Conservation (phyloP, 164 flowering plant genomes). For the Euptelea pleiosperma region DNA sequence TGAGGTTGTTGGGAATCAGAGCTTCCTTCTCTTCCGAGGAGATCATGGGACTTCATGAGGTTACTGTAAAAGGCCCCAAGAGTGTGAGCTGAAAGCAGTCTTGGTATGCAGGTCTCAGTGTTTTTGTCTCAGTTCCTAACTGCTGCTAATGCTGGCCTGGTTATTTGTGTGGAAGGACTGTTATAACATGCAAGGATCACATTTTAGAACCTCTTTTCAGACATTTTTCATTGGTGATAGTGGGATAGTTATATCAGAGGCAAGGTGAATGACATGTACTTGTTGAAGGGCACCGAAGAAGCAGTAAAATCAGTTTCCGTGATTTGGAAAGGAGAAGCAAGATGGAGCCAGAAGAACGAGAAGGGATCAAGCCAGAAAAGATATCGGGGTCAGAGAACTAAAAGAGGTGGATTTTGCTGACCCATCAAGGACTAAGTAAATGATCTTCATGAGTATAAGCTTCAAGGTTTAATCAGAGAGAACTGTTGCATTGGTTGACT, state of each 20-base stretch:
- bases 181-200: slow-evolving; percentile 17
- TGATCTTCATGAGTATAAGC: too few species aligned
- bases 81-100: slow-evolving; percentile 26
- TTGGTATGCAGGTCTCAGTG: slow-evolving; percentile 28
- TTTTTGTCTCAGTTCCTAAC: slow-evolving; percentile 27
- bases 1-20: slow-evolving; percentile 32
- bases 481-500: too few species aligned
- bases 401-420: too few species aligned
- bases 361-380: too few species aligned
- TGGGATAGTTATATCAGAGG: slow-evolving; percentile 28
- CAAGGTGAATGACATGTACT: slow-evolving; percentile 27
- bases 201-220: slow-evolving; percentile 24
- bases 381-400: too few species aligned
- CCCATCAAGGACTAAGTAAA: too few species aligned
- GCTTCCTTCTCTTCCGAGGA: slow-evolving; percentile 27
- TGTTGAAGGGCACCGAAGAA: slow-evolving; percentile 25
- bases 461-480: too few species aligned
- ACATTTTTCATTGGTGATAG: slow-evolving; percentile 26
- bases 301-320: slow-evolving; percentile 25
- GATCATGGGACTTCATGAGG: slow-evolving; percentile 20
- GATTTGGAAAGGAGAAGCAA: slow-evolving; percentile 25
- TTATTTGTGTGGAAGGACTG: slow-evolving; percentile 28
- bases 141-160: slow-evolving; percentile 16
- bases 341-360: slow-evolving; percentile 29
- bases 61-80: slow-evolving; percentile 16